Evolutionary conservation across 441 rosid species (phyloP), one percentile per base, ranked within the genome.

Genomic region (Francoa sonchifolia): DNA sequence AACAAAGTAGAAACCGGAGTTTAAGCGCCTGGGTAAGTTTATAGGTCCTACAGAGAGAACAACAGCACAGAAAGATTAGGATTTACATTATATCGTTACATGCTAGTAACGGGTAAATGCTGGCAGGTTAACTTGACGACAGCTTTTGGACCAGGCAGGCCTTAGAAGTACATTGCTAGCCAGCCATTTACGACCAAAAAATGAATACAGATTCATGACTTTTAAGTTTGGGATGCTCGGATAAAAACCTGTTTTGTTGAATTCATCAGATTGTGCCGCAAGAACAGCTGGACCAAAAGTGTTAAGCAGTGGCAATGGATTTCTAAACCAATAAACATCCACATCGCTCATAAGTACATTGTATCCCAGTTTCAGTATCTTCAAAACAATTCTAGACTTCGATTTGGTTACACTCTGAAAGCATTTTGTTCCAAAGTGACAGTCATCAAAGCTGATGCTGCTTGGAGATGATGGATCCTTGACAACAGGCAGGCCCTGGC

Each of bases 401-500:
- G 70, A 87, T 69, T 90, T 80, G 20, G 96, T 86, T 40, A 90
- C 95, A 64, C 64, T 69, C 76, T 80, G 95, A 54, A 86, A 90
- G 74, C 96, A 90, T 48, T 75, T 50, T 36, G 94, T 82, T 56
- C 99, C 95, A 34, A 78, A 90, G 65, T 90, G 94, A 52, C 99
- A 86, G 40, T 82, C 89, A 46, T 90, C 56, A 49, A 80, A 83
- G 74, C 99, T 90, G 19, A 83, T 73, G 54, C 76, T 79, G 46
- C 60, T 65, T 8, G 88, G 86, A 1, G 80, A 78, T 38, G 76
- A 74, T 48, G 80, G 74, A 77, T 86, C 90, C 49, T 30, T 16
- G 70, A 90, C 80, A 58, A 83, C 94, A 18, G 99, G 88, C 16
- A 86, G 65, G 50, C 94, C 99, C 96, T 82, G 29, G 41, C 20